Base-by-base conservation (phyloP, 2,329 filamentous ascomycete genomes). In the Gnomoniopsis sp. region DNA sequence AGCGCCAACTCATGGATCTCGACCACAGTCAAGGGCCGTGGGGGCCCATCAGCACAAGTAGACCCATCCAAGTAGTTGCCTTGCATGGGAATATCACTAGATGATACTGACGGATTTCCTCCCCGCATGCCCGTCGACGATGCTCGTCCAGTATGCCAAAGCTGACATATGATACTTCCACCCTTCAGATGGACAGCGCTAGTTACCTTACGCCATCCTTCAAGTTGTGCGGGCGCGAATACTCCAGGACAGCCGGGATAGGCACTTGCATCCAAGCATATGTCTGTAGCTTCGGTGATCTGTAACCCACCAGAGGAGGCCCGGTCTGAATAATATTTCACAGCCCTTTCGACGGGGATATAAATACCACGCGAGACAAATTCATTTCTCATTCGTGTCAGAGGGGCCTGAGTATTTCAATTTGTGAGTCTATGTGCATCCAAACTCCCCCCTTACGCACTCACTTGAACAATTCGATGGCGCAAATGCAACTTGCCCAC, bases 1-100 rank as follows among this genome's bases (percentile, higher is more conserved):
- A 71, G 67, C 63, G 88, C 85, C 61, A 86, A 77, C 1, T 78
- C 70, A 50, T 85, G 74, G 53, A 93, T 91, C 26, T 91, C 88
- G 0, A 79, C 72, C 14, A 80, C 72, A 0, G 83, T 87, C 82
- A 93, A 83, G 3, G 80, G 83, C 54, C 80, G 82, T 1, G 88
- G 88, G 0, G 81, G 63, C n/a, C 62, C 46, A 3, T 58, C 58
- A 1, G 55, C 60, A 21, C 63, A 64, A 1, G 34, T 23, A 2
- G 23, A 59, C 3, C 64, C 63, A 41, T 66, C 65, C 14, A 64
- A 41, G 21, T 62, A 62, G 2, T 61, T 19, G 63, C 62, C 38
- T 64, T 44, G 61, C 69, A 68, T 11, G 58, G 61, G 17, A 51
- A 51, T 46, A 33, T 55, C 53, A 23, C 26, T 58, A 1, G 33